Evolutionary conservation across 1,284 basidiomycete genomes (phyloP).

Genomic region (Cutaneotrichosporon dermatis): DNA sequence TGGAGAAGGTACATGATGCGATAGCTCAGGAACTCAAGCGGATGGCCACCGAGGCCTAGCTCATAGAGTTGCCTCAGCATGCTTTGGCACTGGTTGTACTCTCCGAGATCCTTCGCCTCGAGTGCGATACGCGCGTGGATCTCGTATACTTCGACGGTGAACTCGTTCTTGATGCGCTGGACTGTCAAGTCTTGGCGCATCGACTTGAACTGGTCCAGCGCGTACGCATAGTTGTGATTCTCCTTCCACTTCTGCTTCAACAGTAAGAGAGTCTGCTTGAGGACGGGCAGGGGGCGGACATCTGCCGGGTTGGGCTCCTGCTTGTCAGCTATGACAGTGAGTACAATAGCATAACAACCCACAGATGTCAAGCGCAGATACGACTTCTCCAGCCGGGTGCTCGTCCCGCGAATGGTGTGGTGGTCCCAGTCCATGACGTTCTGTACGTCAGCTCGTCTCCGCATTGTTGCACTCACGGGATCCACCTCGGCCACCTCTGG

Average conservation of each 20-base stretch:
- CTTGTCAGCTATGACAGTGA: background rate
- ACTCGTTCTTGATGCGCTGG: slow-evolving; percentile 98
- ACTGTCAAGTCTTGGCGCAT: slow-evolving; percentile 96
- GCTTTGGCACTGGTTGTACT: slow-evolving; percentile 97
- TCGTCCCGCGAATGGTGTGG: slow-evolving; percentile 89
- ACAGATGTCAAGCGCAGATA: slow-evolving; percentile 93
- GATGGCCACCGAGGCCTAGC: slow-evolving; percentile 80
- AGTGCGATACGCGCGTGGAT: slow-evolving; percentile 96
- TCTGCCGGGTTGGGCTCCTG: slow-evolving; percentile 92
- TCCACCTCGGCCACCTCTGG: slow-evolving; percentile 46
- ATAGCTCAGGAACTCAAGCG: slow-evolving; percentile 95
- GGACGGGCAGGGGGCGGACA: slow-evolving; percentile 80
- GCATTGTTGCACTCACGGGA: slow-evolving; percentile 41
- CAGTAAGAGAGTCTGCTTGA: slow-evolving; percentile 78
- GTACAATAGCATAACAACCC: slow-evolving; percentile 36
- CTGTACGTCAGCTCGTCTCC: slow-evolving; percentile 49
- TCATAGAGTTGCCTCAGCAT: slow-evolving; percentile 88
- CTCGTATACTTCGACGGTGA: slow-evolving; percentile 96
- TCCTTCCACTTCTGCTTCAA: slow-evolving; percentile 86
- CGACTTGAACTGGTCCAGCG: slow-evolving; percentile 97
- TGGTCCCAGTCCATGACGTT: slow-evolving; percentile 97
- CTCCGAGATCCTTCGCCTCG: slow-evolving; percentile 94
- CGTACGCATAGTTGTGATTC: slow-evolving; percentile 77
- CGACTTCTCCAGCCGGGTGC: slow-evolving; percentile 84
- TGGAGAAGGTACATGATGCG: slow-evolving; percentile 94